These are phyloP conservation scores for Pisolithus tinctorius DNA, from an alignment of 768 basidiomycete species.

Conservation along the genomic window DNA sequence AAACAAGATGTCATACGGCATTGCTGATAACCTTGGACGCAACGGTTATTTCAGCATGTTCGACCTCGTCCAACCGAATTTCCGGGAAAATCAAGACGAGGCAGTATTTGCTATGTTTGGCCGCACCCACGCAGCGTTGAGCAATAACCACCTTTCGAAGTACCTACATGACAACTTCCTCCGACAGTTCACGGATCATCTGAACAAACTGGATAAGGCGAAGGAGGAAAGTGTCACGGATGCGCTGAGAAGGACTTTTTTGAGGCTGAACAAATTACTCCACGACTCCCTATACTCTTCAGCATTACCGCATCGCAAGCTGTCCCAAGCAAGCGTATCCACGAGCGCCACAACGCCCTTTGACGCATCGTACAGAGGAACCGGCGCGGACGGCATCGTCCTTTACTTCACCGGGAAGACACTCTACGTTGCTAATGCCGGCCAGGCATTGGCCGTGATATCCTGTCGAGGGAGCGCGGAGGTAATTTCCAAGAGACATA, in stretches of 20 bases:
- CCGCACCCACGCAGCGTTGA: constrained; percentile 48
- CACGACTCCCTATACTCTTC: constrained; percentile 57
- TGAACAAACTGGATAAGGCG: constrained; percentile 36
- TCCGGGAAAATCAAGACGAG: constrained; percentile 68
- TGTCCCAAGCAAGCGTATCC: constrained; percentile 56
- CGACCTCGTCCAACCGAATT: constrained; percentile 86
- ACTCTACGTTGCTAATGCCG: constrained; percentile 86
- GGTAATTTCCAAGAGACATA: constrained; percentile 72
- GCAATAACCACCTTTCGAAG: constrained; percentile 68
- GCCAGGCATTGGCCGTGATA: constrained; percentile 82
- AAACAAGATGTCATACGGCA: constrained; percentile 91
- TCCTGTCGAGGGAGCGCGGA: constrained; percentile 71
- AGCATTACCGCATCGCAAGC: constrained; percentile 49
- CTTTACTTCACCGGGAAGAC: constrained; percentile 76
- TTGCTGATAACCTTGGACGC: constrained; percentile 84
- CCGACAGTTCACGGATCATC: constrained; percentile 49
- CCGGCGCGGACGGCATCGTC: constrained; percentile 81
- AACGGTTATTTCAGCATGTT: constrained; percentile 81
- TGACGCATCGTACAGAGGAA: constrained; percentile 50
- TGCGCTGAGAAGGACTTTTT: constrained; percentile 82
- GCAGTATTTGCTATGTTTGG: constrained; percentile 98
- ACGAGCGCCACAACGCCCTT: constrained; percentile 26
- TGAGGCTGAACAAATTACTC: constrained; percentile 76
- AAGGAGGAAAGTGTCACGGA: constrained; percentile 53
- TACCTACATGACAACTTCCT: constrained; percentile 81